A percentile compares a stretch with the other conserved stretches of the same genome.
Conservation (phyloP, 2,329 filamentous ascomycete genomes). For the Tolypocladium tropicale region DNA sequence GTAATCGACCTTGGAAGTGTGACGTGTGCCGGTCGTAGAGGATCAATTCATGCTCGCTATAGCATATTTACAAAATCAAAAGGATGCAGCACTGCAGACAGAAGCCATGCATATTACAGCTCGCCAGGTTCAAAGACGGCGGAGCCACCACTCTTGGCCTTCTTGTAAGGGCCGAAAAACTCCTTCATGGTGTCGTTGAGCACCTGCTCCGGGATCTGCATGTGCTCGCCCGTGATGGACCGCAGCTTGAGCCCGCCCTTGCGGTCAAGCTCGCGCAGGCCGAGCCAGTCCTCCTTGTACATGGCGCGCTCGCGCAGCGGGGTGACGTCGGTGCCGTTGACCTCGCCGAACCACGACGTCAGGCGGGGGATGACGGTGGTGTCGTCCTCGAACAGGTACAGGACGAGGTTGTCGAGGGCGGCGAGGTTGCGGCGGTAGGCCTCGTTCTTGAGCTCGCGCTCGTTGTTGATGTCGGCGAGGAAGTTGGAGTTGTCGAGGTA, state of each 20-base stretch:
- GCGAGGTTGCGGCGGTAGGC: conserved; percentile 64
- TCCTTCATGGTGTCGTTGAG: conserved; percentile 55
- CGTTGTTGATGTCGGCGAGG: conserved; percentile 93
- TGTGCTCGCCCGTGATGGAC: conserved; percentile 67
- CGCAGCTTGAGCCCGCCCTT: conserved; percentile 71
- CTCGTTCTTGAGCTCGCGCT: conserved; percentile 63
- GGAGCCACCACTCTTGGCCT: conserved; percentile 25
- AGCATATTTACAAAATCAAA: neutral
- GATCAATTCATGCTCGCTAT: neutral
- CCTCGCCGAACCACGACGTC: conserved; percentile 82
- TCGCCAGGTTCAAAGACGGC: conserved; percentile 21
- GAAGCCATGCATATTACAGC: conserved; percentile 19
- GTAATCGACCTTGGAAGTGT: neutral
- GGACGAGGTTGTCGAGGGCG: conserved; percentile 64
- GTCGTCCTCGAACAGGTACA: conserved; percentile 87
- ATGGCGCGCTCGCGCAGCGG: conserved; percentile 58
- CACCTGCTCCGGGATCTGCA: conserved; percentile 60
- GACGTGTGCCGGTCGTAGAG: neutral
- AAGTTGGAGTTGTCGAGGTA: conserved; percentile 82
- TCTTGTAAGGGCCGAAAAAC: conserved; percentile 50
- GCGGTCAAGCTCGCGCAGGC: conserved; percentile 67
- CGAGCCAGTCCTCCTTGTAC: conserved; percentile 91
- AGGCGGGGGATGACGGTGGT: conserved; percentile 81
- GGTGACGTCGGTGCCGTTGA: conserved; percentile 60
- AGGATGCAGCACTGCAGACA: neutral